phyloP scores from a whole-genome alignment of 2,329 filamentous ascomycete species.

The Trichophyton mentagrophytes region DNA sequence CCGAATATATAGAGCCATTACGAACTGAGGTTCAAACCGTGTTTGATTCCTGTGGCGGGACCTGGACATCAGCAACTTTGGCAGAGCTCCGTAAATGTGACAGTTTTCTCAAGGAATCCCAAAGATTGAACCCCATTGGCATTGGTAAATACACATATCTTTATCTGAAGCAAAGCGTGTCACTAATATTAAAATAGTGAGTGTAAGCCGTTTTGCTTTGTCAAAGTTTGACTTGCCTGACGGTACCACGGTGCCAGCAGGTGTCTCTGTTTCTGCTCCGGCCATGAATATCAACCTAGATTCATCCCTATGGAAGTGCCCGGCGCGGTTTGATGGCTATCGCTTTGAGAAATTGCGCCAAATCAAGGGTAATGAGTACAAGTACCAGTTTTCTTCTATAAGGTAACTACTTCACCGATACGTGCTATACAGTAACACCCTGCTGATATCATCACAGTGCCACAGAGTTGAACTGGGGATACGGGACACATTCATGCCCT shows the following conservation, averaged over 20 bases:
- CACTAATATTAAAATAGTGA: slow-evolving; percentile 12
- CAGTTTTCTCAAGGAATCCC: slow-evolving; percentile 31
- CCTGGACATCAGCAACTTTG: slow-evolving; percentile 27
- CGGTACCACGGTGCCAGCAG: slow-evolving; percentile 13
- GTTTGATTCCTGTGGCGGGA: slow-evolving; percentile 18
- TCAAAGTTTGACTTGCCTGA: slow-evolving; percentile 12
- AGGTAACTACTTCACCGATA: slow-evolving; percentile 9
- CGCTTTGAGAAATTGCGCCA: slow-evolving; percentile 12
- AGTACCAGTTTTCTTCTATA: slow-evolving; percentile 8
- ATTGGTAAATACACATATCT: slow-evolving; percentile 10
- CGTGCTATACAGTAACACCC: neutral
- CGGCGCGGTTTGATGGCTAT: slow-evolving; percentile 12
- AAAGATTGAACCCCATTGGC: slow-evolving; percentile 21
- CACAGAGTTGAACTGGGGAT: slow-evolving; percentile 11
- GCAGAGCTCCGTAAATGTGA: slow-evolving; percentile 31
- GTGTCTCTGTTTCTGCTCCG: slow-evolving; percentile 9
- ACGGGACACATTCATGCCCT: slow-evolving; percentile 23
- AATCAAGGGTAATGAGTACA: slow-evolving; percentile 5
- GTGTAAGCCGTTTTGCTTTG: slow-evolving; percentile 9
- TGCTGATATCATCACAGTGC: neutral
- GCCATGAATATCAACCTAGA: slow-evolving; percentile 10
- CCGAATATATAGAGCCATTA: slow-evolving; percentile 11
- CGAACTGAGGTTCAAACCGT: slow-evolving; percentile 16
- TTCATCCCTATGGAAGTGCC: slow-evolving; percentile 10
- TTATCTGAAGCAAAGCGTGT: neutral